Evolutionary conservation across 83 land plant species (phyloP).

Genomic region (Thuja plicata): DNA sequence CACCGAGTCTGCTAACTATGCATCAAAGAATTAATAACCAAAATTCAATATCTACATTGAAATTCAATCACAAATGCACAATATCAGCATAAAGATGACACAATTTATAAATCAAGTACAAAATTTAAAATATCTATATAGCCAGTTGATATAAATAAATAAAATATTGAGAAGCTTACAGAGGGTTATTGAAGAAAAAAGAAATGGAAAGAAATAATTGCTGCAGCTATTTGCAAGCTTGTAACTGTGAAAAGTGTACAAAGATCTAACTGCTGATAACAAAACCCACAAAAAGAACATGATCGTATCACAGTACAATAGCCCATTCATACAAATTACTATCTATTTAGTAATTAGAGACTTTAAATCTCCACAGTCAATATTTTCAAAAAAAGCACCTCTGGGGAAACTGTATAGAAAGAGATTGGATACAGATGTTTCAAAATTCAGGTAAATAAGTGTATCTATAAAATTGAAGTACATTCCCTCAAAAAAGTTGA

Average conservation of each 20-base stretch:
- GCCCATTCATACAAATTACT: background rate
- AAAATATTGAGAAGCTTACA: background rate
- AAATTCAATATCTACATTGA: background rate
- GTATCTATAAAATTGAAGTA: background rate
- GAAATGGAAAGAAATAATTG: background rate
- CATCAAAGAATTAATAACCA: background rate
- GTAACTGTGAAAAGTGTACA: background rate
- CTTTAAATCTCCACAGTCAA: background rate
- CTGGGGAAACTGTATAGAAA: background rate
- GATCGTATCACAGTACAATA: background rate
- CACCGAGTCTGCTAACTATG: no score
- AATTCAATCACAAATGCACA: background rate
- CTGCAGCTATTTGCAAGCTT: background rate
- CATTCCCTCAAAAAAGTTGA: background rate
- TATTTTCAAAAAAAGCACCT: background rate
- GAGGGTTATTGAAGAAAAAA: background rate
- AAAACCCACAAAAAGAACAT: background rate
- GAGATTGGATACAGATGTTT: background rate
- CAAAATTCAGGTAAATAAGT: background rate
- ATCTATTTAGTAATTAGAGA: no score
- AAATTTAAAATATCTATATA: background rate
- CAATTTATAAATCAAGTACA: background rate
- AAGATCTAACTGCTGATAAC: background rate
- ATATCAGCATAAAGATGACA: background rate
- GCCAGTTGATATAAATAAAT: background rate